Conservation (phyloP, 257 asterid genomes). For the Pogostemon cablin region DNA sequence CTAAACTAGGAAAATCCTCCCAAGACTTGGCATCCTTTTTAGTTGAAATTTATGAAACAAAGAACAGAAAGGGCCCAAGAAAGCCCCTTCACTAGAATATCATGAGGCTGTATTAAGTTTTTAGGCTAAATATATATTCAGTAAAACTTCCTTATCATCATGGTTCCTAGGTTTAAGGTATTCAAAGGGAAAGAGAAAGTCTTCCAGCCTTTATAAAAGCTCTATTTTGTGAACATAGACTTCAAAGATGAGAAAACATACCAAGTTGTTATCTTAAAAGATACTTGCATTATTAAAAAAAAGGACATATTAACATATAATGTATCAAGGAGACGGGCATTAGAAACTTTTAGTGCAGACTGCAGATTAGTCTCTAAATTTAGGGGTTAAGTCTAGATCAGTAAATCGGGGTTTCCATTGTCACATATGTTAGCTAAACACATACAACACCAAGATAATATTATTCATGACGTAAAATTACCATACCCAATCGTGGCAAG, state of each 20-base stretch:
- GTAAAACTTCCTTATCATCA: no score
- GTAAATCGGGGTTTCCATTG: neutral
- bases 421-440: constrained; percentile 10
- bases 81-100: no score
- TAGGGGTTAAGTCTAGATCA: constrained; percentile 17
- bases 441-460: neutral
- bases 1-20: no score
- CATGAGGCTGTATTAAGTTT: no score
- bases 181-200: neutral
- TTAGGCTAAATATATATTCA: no score
- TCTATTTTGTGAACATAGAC: constrained; percentile 2
- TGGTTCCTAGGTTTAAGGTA: neutral
- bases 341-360: constrained; percentile 4
- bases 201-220: constrained; percentile 6
- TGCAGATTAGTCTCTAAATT: neutral
- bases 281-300: neutral
- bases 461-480: constrained; percentile 6
- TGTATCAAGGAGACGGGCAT: neutral
- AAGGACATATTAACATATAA: neutral
- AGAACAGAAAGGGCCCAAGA: no score
- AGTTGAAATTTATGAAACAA: no score
- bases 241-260: neutral
- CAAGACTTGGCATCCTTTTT: no score
- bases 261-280: neutral
- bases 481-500: constrained; percentile 99